Evolutionary conservation across 768 basidiomycete genomes (phyloP).

Genomic region (Cubamyces lactineus): DNA sequence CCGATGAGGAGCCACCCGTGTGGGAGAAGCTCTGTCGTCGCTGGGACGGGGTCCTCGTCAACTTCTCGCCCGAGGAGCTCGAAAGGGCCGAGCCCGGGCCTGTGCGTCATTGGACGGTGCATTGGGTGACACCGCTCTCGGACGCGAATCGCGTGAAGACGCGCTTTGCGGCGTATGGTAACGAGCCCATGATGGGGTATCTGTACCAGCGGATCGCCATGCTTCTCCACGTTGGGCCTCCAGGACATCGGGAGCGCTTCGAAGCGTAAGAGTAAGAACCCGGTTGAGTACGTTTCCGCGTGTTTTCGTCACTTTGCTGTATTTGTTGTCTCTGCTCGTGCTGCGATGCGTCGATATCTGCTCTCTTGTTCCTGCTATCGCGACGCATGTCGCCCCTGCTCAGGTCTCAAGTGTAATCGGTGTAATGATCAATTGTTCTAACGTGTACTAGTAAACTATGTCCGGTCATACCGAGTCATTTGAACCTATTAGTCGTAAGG

Average conservation of each 20-base stretch:
- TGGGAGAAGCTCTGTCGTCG: constrained; percentile 16
- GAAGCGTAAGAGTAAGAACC: background rate
- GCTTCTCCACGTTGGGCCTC: constrained; percentile 6
- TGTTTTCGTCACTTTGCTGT: no score
- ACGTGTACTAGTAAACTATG: no score
- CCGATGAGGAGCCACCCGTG: constrained; percentile 26
- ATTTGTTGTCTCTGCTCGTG: no score
- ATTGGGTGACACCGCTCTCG: constrained; percentile 17
- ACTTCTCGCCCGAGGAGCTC: constrained; percentile 7
- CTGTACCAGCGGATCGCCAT: constrained; percentile 21
- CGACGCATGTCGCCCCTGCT: no score
- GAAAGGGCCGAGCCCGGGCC: background rate
- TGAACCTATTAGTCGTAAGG: no score
- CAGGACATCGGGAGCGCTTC: background rate
- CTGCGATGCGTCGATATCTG: no score
- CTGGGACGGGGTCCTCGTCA: constrained; percentile 19
- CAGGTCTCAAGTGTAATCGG: no score
- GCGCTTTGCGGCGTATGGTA: constrained; percentile 22
- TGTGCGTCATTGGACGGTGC: constrained; percentile 1
- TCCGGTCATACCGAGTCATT: no score
- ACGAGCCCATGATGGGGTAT: constrained; percentile 19
- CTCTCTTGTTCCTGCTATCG: no score
- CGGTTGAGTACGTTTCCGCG: background rate
- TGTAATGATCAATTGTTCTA: no score
- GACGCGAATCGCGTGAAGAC: constrained; percentile 13